Percentiles rank a stretch among this genome's conserved stretches.
Conservation (phyloP, 768 basidiomycete species). For the Infundibulicybe gibba region DNA sequence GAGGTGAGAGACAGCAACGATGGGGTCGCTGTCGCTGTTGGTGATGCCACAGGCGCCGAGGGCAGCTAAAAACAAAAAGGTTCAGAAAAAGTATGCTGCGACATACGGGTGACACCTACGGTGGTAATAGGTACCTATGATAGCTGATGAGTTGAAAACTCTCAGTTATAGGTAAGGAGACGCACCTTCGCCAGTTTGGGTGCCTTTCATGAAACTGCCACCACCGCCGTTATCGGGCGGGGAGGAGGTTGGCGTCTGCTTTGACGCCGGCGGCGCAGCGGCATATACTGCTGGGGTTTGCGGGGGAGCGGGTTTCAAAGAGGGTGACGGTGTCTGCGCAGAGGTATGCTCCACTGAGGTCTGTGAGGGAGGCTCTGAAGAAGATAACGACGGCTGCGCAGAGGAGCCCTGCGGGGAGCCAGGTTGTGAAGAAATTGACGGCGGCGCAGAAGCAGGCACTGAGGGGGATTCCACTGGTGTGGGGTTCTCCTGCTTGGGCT, state of each 20-base stretch:
- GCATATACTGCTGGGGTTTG: slow-evolving; percentile 9
- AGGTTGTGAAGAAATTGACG: slow-evolving; percentile 6
- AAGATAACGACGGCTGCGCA: neutral
- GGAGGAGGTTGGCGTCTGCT: neutral
- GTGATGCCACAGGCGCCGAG: slow-evolving; percentile 62
- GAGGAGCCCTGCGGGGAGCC: neutral
- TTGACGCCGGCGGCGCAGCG: neutral
- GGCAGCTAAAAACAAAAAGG: slow-evolving; percentile 36
- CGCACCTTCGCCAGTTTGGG: slow-evolving; percentile 45
- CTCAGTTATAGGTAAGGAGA: neutral
- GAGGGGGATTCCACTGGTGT: neutral
- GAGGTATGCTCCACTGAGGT: slow-evolving; percentile 1
- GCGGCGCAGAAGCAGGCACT: no score
- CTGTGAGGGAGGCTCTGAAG: neutral
- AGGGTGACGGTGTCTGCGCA: slow-evolving; percentile 2
- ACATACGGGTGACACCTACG: slow-evolving; percentile 22
- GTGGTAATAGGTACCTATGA: slow-evolving; percentile 48
- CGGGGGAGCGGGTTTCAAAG: slow-evolving; percentile 7
- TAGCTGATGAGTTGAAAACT: neutral
- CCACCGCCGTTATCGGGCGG: slow-evolving; percentile 4
- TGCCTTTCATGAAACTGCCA: slow-evolving; percentile 40
- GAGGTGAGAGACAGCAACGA: slow-evolving; percentile 53
- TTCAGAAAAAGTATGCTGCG: neutral
- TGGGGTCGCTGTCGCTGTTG: slow-evolving; percentile 47
- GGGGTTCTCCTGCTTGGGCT: neutral